Evolutionary conservation across 1,284 basidiomycete genomes (phyloP).

Genomic region (Boletus holoroseus): DNA sequence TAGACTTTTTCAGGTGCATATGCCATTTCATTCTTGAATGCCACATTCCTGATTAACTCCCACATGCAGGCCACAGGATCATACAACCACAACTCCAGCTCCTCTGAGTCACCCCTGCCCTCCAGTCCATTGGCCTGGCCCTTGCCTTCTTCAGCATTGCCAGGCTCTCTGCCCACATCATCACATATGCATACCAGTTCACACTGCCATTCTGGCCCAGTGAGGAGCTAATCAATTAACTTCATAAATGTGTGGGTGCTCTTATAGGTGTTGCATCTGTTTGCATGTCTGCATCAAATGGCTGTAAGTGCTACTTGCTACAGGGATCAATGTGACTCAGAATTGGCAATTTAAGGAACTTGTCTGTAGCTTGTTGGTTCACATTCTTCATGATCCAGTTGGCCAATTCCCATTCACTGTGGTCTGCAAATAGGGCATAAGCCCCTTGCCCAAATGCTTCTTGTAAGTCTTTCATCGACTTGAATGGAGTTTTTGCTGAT

Average conservation of each 20-base stretch:
- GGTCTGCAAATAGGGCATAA: not conserved
- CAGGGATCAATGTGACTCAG: not conserved
- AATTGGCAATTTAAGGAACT: not conserved
- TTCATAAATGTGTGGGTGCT: not conserved
- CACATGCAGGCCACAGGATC: constrained; percentile 32
- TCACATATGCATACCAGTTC: not conserved
- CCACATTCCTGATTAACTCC: constrained; percentile 34
- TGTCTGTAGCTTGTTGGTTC: not conserved
- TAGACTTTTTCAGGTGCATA: constrained; percentile 25
- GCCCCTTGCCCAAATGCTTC: not conserved
- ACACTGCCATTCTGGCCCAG: not conserved
- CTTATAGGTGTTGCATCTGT: not conserved
- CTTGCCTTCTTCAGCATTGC: no score
- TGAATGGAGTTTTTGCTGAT: not conserved
- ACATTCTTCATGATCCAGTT: not conserved
- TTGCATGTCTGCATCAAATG: not conserved
- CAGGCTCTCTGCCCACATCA: no score
- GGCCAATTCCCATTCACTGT: not conserved
- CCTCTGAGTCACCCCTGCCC: not conserved
- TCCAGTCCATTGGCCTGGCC: no score
- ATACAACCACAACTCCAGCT: constrained; percentile 30
- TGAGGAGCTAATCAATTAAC: not conserved
- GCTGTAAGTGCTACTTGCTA: not conserved
- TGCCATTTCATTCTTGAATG: constrained; percentile 20
- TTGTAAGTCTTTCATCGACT: not conserved